Conservation (phyloP, 2,329 filamentous ascomycete species). For the Emericellopsis atlantica region DNA sequence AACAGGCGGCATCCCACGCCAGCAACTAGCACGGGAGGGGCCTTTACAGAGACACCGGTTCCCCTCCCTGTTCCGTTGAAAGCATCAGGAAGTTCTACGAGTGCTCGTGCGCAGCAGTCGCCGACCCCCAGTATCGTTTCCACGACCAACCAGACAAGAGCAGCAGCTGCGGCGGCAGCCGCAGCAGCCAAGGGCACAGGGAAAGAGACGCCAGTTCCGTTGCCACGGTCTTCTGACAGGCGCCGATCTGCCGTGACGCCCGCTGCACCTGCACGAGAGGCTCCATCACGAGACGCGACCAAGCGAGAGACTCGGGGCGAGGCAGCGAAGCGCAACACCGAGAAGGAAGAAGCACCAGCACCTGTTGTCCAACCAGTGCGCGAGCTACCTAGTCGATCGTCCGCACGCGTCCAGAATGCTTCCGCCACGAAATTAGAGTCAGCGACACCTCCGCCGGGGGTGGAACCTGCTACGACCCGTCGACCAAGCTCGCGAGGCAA, state of each 20-base stretch:
- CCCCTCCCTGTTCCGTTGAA: conserved; percentile 22
- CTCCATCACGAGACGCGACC: conserved; percentile 12
- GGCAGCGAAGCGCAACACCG: conserved; percentile 22
- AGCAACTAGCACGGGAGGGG: not conserved
- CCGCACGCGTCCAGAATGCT: conserved; percentile 19
- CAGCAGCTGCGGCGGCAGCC: conserved; percentile 18
- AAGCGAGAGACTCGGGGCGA: conserved; percentile 34
- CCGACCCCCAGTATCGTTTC: conserved; percentile 11
- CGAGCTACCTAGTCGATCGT: conserved; percentile 12
- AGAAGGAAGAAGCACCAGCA: conserved; percentile 7
- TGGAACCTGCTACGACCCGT: conserved; percentile 22
- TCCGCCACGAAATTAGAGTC: conserved; percentile 16
- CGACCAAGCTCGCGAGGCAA: conserved; percentile 41
- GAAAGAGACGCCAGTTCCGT: conserved; percentile 21
- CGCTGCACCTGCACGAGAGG: conserved; percentile 8
- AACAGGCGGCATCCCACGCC: not conserved
- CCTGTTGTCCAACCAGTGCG: conserved; percentile 8
- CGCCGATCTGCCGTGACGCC: no score
- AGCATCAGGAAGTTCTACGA: conserved; percentile 7
- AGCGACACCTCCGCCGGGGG: conserved; percentile 17
- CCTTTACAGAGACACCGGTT: conserved; percentile 27
- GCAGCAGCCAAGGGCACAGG: conserved; percentile 19
- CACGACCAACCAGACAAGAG: conserved; percentile 10
- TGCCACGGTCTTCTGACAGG: conserved; percentile 11
- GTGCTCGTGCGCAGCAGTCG: conserved; percentile 7